Base-by-base conservation (phyloP, 139 green algal genomes). In the Chlamydomonas sphaeroides region DNA sequence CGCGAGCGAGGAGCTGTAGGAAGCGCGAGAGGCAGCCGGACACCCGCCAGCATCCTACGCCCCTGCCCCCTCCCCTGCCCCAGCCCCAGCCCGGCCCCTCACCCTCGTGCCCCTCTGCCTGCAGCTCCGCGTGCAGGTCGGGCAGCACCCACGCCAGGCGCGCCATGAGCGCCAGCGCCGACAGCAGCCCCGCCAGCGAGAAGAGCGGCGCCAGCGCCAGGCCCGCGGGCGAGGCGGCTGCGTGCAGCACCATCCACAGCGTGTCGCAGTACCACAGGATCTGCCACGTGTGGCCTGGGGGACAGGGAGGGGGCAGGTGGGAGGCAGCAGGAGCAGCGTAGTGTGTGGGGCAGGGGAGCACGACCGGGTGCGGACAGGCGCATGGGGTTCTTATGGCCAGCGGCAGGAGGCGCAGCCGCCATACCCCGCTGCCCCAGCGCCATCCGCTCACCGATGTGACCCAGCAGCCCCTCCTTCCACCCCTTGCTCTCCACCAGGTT, bases 231-330 rank as follows among this genome's bases (percentile, higher is more conserved):
- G 30, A 36, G 57, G 28, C 74, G 51, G 32, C 28, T 1, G 61
- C 74, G 59, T 70, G 39, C n/a, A 80, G 59, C 30, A 80, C 17
- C 38, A 80, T 59, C 74, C 74, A 80, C 35, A 80, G 62, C 59
- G 49, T 63, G 74, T 80, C 74, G 25, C 26, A 32, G 57, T 70
- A 80, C 74, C 74, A 80, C 59, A 71, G 59, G 5, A 80, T 42
- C 59, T 70, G 74, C 74, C 74, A 80, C 17, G 41, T 35, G 74
- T 70, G 59, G 20, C 74, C 74, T 80, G 57, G 11, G 30, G 30
- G 59, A n/a, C 7, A 5, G 23, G 53, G 53, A 30, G 20, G 7
- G 23, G 53, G 21, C n/a, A n/a, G n/a, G n/a, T n/a, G n/a, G n/a
- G n/a, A n/a, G n/a, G n/a, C n/a, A n/a, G n/a, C n/a, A n/a, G n/a